phyloP scores from a whole-genome alignment of 768 basidiomycete species.

The Tylopilus cervinicoccineus region DNA sequence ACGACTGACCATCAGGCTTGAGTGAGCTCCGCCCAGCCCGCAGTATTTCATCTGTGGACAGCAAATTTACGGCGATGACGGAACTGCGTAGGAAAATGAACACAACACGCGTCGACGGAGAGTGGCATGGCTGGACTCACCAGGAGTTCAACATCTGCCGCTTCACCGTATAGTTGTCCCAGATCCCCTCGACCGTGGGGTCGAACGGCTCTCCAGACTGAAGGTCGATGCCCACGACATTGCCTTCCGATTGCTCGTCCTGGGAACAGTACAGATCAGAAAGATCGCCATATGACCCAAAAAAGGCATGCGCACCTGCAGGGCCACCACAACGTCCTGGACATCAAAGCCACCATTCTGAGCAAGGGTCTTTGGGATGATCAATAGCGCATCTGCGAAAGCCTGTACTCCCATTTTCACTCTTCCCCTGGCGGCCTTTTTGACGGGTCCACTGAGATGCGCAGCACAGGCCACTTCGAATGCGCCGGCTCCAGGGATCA shows the following conservation, averaged over 20 bases:
- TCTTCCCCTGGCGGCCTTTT: conserved; percentile 86
- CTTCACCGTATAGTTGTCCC: conserved; percentile 99
- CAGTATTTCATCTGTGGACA: conserved; percentile 95
- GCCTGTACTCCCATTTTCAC: conserved; percentile 98
- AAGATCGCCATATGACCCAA: conserved; percentile 6
- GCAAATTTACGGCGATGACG: conserved; percentile 90
- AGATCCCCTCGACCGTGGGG: conserved; percentile 92
- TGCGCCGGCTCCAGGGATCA: conserved; percentile 96
- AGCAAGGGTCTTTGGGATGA: conserved; percentile 96
- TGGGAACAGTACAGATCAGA: conserved; percentile 26
- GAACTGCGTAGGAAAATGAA: conserved; percentile 48
- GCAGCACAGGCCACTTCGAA: conserved; percentile 93
- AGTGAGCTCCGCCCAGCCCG: conserved; percentile 84
- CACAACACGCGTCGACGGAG: conserved; percentile 17
- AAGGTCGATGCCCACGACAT: conserved; percentile 86
- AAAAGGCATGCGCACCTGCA: conserved; percentile 59
- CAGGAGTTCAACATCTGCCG: conserved; percentile 97
- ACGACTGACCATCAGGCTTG: conserved; percentile 70
- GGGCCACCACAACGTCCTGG: conserved; percentile 86
- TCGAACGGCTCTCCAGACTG: conserved; percentile 95
- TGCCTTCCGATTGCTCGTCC: conserved; percentile 96
- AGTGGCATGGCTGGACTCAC: conserved; percentile 41
- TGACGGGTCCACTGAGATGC: conserved; percentile 73
- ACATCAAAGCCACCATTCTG: conserved; percentile 97
- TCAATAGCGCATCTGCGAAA: conserved; percentile 88